phyloP scores from a whole-genome alignment of 768 basidiomycete genomes.

The Amanita jacksonii region DNA sequence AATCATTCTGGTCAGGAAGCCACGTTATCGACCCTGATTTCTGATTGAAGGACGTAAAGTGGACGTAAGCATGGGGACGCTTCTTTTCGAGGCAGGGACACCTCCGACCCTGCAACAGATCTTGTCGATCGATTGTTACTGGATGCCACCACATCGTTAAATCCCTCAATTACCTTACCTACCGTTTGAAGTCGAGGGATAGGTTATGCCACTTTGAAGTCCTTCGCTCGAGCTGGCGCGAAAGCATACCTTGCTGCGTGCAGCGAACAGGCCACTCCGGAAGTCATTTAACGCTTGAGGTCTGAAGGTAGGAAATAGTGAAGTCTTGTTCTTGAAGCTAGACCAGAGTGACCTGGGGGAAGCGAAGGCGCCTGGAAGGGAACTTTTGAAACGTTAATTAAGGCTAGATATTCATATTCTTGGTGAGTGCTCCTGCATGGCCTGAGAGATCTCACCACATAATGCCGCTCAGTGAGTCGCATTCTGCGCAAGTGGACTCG shows the following conservation, averaged over 20 bases:
- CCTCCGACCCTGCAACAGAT: slow-evolving; percentile 24
- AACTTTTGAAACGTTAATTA: slow-evolving; percentile 37
- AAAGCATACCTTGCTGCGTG: slow-evolving; percentile 53
- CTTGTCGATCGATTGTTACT: slow-evolving; percentile 43
- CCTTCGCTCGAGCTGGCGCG: slow-evolving; percentile 43
- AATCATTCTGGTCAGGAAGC: too few species aligned
- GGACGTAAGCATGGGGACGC: neutral
- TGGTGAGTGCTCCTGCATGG: slow-evolving; percentile 23
- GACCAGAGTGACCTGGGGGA: slow-evolving; percentile 40
- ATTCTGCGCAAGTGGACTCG: neutral
- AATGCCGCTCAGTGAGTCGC: slow-evolving; percentile 44
- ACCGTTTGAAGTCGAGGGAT: slow-evolving; percentile 17
- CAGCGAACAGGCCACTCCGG: slow-evolving; percentile 32
- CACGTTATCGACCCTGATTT: too few species aligned
- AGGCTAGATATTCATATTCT: slow-evolving; percentile 51
- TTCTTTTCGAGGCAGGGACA: neutral
- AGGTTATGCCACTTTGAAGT: slow-evolving; percentile 41
- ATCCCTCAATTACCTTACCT: neutral
- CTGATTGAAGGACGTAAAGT: too few species aligned
- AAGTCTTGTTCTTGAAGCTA: slow-evolving; percentile 39
- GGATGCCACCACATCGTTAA: slow-evolving; percentile 27
- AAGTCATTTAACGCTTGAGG: slow-evolving; percentile 36
- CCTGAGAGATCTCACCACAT: slow-evolving; percentile 17
- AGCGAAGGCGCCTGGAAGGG: slow-evolving; percentile 38
- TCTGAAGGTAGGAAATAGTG: slow-evolving; percentile 35